phyloP scores from a whole-genome alignment of 2,329 filamentous ascomycete genomes.

The Penicillium psychrosexuale region DNA sequence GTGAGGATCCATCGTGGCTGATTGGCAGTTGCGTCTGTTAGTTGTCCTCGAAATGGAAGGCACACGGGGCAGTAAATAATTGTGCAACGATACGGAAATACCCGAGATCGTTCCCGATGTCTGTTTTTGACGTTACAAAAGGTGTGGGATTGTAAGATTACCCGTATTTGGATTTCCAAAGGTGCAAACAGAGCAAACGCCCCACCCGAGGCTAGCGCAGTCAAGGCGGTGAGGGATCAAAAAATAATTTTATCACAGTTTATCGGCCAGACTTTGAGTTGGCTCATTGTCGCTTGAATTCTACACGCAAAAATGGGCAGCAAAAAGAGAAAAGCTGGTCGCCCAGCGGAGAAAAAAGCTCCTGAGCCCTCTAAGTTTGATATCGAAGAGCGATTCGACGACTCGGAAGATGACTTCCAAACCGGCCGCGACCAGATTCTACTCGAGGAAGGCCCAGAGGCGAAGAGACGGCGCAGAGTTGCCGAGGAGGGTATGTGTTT shows the following conservation, averaged over 20 bases:
- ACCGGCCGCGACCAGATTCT: conserved; percentile 80
- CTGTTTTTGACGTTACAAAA: neutral
- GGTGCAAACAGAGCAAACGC: conserved; percentile 26
- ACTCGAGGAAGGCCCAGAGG: conserved; percentile 74
- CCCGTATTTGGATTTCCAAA: conserved; percentile 9
- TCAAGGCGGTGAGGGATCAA: conserved; percentile 34
- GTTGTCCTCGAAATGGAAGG: conserved; percentile 2
- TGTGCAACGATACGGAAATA: neutral
- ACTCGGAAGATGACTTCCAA: conserved; percentile 93
- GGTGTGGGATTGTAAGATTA: conserved; percentile 2
- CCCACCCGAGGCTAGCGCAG: conserved; percentile 15
- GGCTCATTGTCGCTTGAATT: conserved; percentile 3
- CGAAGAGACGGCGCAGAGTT: conserved; percentile 70
- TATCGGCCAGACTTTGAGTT: conserved; percentile 2
- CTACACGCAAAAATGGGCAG: conserved; percentile 45
- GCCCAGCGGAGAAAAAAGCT: conserved; percentile 34
- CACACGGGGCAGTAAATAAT: neutral
- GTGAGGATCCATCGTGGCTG: conserved; percentile 6
- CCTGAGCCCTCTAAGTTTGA: conserved; percentile 36
- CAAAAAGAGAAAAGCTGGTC: conserved; percentile 66
- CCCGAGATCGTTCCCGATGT: neutral
- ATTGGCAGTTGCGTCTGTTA: conserved; percentile 1
- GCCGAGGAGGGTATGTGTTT: conserved; percentile 61
- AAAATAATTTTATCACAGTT: conserved; percentile 36
- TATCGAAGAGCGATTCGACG: conserved; percentile 71